Conservation (phyloP, 495 filamentous ascomycete genomes). For the Penicillium coffeae region DNA sequence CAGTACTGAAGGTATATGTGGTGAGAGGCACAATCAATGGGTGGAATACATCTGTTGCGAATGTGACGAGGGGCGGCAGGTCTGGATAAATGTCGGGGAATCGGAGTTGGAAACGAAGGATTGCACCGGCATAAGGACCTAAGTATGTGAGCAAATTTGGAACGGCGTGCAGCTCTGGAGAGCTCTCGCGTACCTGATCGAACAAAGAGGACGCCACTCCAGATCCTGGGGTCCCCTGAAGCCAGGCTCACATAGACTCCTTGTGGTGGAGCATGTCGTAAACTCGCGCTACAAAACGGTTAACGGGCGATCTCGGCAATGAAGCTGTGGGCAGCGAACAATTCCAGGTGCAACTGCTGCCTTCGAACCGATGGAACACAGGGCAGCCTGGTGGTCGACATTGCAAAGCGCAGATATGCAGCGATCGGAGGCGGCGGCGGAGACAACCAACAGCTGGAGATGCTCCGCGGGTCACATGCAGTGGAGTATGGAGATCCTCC, state of each 20-base stretch:
- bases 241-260: conserved; percentile 83
- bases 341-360: conserved; percentile 73
- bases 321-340: conserved; percentile 43
- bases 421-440: not conserved
- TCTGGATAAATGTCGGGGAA: conserved; percentile 80
- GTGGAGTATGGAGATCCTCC: not conserved
- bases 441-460: not conserved
- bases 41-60: conserved; percentile 90
- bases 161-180: not conserved
- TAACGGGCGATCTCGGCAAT: not conserved
- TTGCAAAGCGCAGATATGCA: conserved; percentile 9
- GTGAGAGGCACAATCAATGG: conserved; percentile 86
- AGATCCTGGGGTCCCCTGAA: conserved; percentile 73
- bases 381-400: conserved; percentile 42
- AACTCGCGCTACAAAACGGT: conserved; percentile 57
- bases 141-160: not conserved
- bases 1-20: conserved; percentile 83
- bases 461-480: not conserved
- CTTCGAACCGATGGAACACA: conserved; percentile 46
- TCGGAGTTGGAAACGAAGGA: conserved; percentile 84
- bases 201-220: conserved; percentile 88
- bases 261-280: conserved; percentile 75
- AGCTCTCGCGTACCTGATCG: conserved; percentile 61
- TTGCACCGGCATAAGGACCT: conserved; percentile 85
- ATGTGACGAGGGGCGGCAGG: conserved; percentile 77